Percentiles rank a stretch among this genome's conserved stretches.
phyloP scores from a whole-genome alignment of 352 stramenopile species.

The Paralagenidium karlingii region DNA sequence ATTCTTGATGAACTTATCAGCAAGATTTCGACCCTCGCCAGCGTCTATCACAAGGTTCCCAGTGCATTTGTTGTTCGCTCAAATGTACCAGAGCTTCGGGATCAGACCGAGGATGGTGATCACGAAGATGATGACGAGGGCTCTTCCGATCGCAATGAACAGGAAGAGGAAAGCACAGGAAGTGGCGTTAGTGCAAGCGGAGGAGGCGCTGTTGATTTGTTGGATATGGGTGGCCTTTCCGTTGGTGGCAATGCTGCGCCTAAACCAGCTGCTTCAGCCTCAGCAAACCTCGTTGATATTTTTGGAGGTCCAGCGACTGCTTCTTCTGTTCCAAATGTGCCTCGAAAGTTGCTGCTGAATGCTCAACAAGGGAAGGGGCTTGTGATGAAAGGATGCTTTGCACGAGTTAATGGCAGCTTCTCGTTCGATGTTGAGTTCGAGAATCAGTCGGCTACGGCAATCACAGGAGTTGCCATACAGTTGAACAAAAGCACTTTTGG shows the following conservation, averaged over 20 bases:
- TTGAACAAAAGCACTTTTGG: slow-evolving; percentile 98
- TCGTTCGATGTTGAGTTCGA: slow-evolving; percentile 69
- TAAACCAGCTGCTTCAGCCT: slow-evolving; percentile 14
- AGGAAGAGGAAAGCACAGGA: too few species aligned
- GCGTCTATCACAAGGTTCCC: slow-evolving; percentile 96
- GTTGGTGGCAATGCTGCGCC: slow-evolving; percentile 35
- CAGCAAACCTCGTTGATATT: slow-evolving; percentile 55
- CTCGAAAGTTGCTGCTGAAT: slow-evolving; percentile 66
- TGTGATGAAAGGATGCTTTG: slow-evolving; percentile 77
- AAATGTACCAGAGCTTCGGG: slow-evolving; percentile 58
- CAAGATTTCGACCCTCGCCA: slow-evolving; percentile 96
- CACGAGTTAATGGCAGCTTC: slow-evolving; percentile 42
- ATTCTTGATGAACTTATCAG: slow-evolving; percentile 94
- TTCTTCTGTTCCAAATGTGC: slow-evolving; percentile 14
- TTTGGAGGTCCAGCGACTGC: slow-evolving; percentile 49
- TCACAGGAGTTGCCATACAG: slow-evolving; percentile 89
- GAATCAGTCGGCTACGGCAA: slow-evolving; percentile 83
- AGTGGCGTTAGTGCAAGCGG: slow-evolving; percentile 3
- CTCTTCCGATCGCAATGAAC: slow-evolving; percentile 37
- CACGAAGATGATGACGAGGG: slow-evolving; percentile 45
- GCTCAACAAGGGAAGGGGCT: slow-evolving; percentile 81
- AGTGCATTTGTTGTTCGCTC: slow-evolving; percentile 77
- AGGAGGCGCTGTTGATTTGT: slow-evolving; percentile 33
- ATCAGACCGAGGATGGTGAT: slow-evolving; percentile 43
- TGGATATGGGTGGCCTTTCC: slow-evolving; percentile 81